phyloP scores from a whole-genome alignment of 768 basidiomycete species.

The Chalciporus pseudorubinellus region DNA sequence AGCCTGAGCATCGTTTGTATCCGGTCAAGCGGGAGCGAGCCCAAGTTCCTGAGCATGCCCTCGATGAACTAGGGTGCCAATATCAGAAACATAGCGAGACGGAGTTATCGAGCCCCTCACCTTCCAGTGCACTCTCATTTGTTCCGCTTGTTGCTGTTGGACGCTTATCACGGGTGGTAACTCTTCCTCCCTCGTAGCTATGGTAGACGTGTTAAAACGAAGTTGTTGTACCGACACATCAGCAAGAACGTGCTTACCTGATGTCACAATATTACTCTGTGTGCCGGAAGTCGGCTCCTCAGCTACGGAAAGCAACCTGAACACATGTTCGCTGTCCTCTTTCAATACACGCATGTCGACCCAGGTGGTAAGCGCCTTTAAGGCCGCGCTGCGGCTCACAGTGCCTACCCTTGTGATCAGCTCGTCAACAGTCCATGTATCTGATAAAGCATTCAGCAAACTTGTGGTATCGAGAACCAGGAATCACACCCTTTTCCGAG shows the following conservation, averaged over 20 bases:
- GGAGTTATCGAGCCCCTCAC: slow-evolving; percentile 38
- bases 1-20: slow-evolving; percentile 88
- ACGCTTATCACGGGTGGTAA: slow-evolving; percentile 49
- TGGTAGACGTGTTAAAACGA: neutral
- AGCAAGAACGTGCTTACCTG: slow-evolving; percentile 17
- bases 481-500: slow-evolving; percentile 55
- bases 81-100: slow-evolving; percentile 1
- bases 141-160: slow-evolving; percentile 78
- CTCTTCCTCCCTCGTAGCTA: slow-evolving; percentile 43
- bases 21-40: slow-evolving; percentile 69
- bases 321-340: slow-evolving; percentile 58
- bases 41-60: slow-evolving; percentile 89
- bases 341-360: slow-evolving; percentile 77
- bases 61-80: slow-evolving; percentile 65
- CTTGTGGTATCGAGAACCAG: neutral
- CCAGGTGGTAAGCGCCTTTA: slow-evolving; percentile 83
- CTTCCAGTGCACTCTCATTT: slow-evolving; percentile 90
- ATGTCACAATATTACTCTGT: slow-evolving; percentile 20
- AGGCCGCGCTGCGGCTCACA: slow-evolving; percentile 58
- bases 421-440: slow-evolving; percentile 69
- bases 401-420: slow-evolving; percentile 62
- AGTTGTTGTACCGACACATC: neutral
- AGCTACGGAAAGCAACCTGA: slow-evolving; percentile 61
- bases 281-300: slow-evolving; percentile 42
- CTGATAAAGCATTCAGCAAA: slow-evolving; percentile 35